Evolutionary conservation across 192 early-diverging fungal species (phyloP).

Genomic region (Funneliformis geosporum): DNA sequence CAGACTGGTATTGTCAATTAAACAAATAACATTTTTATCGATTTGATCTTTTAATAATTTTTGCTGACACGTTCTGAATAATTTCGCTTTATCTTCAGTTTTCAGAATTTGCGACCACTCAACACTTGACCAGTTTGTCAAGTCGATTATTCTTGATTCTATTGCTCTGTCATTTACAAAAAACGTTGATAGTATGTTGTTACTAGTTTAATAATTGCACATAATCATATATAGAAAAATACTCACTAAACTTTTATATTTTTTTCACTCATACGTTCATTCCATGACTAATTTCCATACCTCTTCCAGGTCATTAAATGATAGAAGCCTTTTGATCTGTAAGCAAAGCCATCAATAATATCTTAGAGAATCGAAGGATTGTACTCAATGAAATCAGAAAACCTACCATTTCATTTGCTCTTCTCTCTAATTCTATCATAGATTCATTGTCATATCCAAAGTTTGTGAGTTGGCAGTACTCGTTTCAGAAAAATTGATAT

Average conservation of each 20-base stretch:
- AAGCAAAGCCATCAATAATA: constrained; percentile 7
- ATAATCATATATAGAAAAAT: constrained; percentile 7
- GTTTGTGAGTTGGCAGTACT: background rate
- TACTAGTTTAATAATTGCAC: background rate
- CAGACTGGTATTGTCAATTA: constrained; percentile 9
- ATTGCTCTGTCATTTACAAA: constrained; percentile 20
- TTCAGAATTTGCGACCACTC: constrained; percentile 15
- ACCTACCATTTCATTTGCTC: background rate
- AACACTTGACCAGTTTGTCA: constrained; percentile 23
- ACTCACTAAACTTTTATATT: constrained; percentile 13
- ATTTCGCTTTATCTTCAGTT: constrained; percentile 23
- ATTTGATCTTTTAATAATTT: constrained; percentile 25
- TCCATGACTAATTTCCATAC: constrained; percentile 4
- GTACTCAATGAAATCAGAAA: background rate
- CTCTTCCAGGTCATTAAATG: constrained; percentile 14
- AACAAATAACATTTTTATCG: constrained; percentile 20
- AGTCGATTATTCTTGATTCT: constrained; percentile 22
- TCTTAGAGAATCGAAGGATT: constrained; percentile 11
- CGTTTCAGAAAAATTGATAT: too few relatives aligned
- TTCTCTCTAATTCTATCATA: constrained; percentile 14
- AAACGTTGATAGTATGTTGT: constrained; percentile 1
- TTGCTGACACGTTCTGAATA: constrained; percentile 21
- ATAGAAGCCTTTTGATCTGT: constrained; percentile 29
- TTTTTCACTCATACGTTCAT: constrained; percentile 18
- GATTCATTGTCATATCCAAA: background rate